Base-by-base conservation (phyloP, 2,329 filamentous ascomycete species). In the Chrysosporium queenslandicum region DNA sequence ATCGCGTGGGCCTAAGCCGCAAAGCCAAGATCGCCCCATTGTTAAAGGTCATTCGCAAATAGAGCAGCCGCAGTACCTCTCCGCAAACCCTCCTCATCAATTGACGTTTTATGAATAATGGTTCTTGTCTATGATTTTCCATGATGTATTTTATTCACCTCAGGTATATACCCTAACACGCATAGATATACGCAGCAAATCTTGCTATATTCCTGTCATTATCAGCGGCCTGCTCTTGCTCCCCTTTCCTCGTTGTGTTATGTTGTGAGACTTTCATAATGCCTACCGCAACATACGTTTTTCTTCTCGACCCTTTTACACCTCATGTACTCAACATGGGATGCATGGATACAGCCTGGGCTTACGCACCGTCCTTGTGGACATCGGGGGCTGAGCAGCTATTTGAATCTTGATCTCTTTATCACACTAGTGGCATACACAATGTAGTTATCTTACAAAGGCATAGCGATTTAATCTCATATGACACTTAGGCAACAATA, bases 1-100 rank as follows among this genome's bases (percentile, higher is more conserved):
- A 69, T 46, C 67, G 75, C 0, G 74, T 77, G 4, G 75, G 75
- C 1, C 59, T 77, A 53, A 77, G 74, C 59, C 73, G 71, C 48
- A 66, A 64, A 52, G 71, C 71, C 20, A 64, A 71, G 23, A 77
- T 77, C 43, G 72, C 73, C 16, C 71, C 74, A 16, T 60, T 77
- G 57, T 60, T 77, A 52, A 72, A 71, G 55, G 61, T 73, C 40
- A 66, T 74, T 9, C 64, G 68, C 46, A 72, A 72, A 53, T 71
- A 57, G 64, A 48, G 2, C n/a, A n/a, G 11, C 25, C 4, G 8
- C 25, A 29, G n/a, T n/a, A n/a, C n/a, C 4, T 12, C 29, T 34
- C 37, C 39, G 32, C n/a, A 39, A n/a, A n/a, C n/a, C 12, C 5
- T 29, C 25, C 23, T 42, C 2, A 8, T 2, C 4, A 43, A 16